A percentile compares a stretch with the other conserved stretches of the same genome.
Evolutionary conservation across 768 basidiomycete species (phyloP).

Genomic region (Paxillus ammoniavirescens): DNA sequence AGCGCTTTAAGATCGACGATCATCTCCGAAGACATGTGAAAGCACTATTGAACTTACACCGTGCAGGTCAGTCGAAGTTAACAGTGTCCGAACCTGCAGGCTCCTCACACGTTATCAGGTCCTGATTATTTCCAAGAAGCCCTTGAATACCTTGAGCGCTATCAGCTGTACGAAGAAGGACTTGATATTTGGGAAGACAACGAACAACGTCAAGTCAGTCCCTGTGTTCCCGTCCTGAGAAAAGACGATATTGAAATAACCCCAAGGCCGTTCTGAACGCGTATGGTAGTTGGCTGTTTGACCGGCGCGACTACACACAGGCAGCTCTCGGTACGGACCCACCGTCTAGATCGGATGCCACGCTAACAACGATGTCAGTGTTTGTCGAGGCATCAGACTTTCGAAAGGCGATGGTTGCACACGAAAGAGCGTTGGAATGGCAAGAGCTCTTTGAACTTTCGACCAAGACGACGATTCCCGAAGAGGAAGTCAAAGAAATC

Average conservation of each 20-base stretch:
- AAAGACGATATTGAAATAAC: slow-evolving; percentile 6
- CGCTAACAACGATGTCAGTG: slow-evolving; percentile 41
- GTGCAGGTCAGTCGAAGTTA: slow-evolving; percentile 53
- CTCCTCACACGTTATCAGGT: slow-evolving; percentile 42
- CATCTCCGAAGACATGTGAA: slow-evolving; percentile 74
- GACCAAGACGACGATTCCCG: slow-evolving; percentile 43
- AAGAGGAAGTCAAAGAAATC: slow-evolving; percentile 59
- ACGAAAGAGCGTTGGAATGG: slow-evolving; percentile 89
- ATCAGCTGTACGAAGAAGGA: slow-evolving; percentile 74
- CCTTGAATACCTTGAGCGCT: slow-evolving; percentile 70
- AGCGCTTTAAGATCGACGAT: slow-evolving; percentile 90
- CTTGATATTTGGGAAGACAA: slow-evolving; percentile 71
- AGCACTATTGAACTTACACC: slow-evolving; percentile 71
- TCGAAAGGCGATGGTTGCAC: slow-evolving; percentile 79
- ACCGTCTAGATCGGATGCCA: neutral
- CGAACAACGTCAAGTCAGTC: slow-evolving; percentile 58
- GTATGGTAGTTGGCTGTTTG: slow-evolving; percentile 88
- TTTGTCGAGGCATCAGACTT: slow-evolving; percentile 67
- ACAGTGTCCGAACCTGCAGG: neutral
- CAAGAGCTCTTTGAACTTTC: slow-evolving; percentile 87
- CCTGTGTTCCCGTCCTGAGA: neutral
- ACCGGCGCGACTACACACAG: slow-evolving; percentile 77
- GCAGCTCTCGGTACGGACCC: slow-evolving; percentile 70
- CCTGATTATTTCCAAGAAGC: slow-evolving; percentile 75
- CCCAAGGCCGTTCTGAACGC: slow-evolving; percentile 63